phyloP scores from a whole-genome alignment of 2,329 filamentous ascomycete species.

The Penicillium sp. region DNA sequence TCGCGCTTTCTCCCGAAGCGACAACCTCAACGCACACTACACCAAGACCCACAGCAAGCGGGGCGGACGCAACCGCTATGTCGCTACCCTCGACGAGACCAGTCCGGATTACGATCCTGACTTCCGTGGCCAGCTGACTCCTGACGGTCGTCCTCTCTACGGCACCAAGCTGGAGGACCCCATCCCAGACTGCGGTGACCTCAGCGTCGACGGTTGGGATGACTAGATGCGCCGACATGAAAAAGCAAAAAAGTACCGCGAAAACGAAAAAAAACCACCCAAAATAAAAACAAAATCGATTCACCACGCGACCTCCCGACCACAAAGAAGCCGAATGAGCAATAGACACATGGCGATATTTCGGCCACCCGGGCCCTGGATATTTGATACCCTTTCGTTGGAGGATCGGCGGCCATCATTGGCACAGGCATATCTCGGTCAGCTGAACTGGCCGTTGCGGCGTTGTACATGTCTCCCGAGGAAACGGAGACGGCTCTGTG shows the following conservation, averaged over 20 bases:
- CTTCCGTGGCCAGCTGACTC: constrained; percentile 44
- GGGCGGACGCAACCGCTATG: constrained; percentile 46
- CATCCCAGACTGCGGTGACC: constrained; percentile 33
- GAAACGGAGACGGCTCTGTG: constrained; percentile 15
- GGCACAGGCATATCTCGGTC: constrained; percentile 17
- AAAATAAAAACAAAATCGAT: constrained; percentile 3
- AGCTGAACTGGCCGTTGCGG: constrained; percentile 12
- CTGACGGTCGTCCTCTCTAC: constrained; percentile 43
- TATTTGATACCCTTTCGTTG: constrained; percentile 24
- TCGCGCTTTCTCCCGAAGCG: constrained; percentile 43
- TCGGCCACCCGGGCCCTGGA: neutral
- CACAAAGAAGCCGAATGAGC: neutral
- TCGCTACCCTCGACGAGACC: constrained; percentile 45
- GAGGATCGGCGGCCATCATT: constrained; percentile 15
- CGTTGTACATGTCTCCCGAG: constrained; percentile 26
- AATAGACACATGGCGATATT: neutral
- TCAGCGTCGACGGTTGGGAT: constrained; percentile 35
- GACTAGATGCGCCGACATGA: constrained; percentile 24
- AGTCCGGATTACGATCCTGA: constrained; percentile 45
- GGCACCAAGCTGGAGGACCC: constrained; percentile 37
- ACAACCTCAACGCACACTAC: constrained; percentile 48
- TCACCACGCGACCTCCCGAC: neutral
- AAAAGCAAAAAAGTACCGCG: constrained; percentile 7
- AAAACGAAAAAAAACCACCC: constrained; percentile 2
- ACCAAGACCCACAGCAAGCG: constrained; percentile 49